These are phyloP conservation scores for Xerophyta viscosa DNA, from an alignment of 106 monocot species.

Conservation along the genomic window DNA sequence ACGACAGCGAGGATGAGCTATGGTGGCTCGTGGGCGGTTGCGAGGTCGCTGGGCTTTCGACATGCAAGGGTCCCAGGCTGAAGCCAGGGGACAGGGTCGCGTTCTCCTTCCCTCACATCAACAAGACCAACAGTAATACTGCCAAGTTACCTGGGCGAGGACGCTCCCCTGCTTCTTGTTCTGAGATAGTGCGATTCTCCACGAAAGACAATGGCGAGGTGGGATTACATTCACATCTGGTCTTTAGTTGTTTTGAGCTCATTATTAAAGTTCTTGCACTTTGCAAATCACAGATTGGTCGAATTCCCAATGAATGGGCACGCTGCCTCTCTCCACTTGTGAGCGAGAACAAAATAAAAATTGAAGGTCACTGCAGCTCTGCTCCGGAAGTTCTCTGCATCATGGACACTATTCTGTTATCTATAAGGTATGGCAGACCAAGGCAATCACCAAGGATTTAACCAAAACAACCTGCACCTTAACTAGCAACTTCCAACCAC, in stretches of 20 bases:
- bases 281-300: constrained; percentile 45
- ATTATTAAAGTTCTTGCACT: too few relatives aligned
- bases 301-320: constrained; percentile 97
- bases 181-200: constrained; percentile 90
- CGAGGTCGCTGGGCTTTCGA: constrained; percentile 70
- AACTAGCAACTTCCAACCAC: too few relatives aligned
- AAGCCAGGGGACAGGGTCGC: constrained; percentile 44
- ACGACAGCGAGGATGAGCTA: constrained; percentile 1
- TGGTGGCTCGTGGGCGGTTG: constrained; percentile 78
- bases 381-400: constrained; percentile 55
- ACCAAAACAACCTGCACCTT: too few relatives aligned
- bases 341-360: constrained; percentile 42
- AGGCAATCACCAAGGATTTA: constrained; percentile 1
- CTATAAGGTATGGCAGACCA: constrained; percentile 51
- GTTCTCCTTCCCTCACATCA: constrained; percentile 55
- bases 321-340: constrained; percentile 74
- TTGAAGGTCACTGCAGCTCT: constrained; percentile 55
- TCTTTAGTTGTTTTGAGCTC: not conserved
- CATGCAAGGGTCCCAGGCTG: constrained; percentile 75
- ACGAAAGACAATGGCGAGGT: constrained; percentile 63
- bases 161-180: constrained; percentile 33
- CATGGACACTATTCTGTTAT: constrained; percentile 72
- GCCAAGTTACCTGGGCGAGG: constrained; percentile 28
- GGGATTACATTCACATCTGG: not conserved
- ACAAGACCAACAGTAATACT: not conserved